These are phyloP conservation scores for Fagopyrum esculentum DNA, from an alignment of 148 eudicot genomes.

Conservation along the genomic window DNA sequence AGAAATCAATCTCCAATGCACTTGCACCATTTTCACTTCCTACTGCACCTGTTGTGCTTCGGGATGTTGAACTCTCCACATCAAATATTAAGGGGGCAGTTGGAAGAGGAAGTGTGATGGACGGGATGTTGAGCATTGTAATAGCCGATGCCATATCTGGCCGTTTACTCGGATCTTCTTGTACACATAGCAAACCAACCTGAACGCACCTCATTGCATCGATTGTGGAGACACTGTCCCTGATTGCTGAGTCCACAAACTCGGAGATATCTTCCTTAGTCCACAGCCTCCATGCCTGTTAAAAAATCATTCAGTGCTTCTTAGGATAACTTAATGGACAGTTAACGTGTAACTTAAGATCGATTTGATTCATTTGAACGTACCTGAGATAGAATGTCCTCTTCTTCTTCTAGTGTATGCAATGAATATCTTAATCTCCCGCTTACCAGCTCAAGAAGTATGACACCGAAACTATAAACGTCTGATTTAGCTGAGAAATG, in stretches of 20 bases:
- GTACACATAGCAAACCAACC: slow-evolving; percentile 1
- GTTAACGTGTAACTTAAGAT: neutral
- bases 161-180: slow-evolving; percentile 7
- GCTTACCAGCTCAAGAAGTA: slow-evolving; percentile 3
- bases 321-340: neutral
- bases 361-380: neutral
- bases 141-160: slow-evolving; percentile 2
- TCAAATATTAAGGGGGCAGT: slow-evolving; percentile 8
- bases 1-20: neutral
- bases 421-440: neutral
- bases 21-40: neutral
- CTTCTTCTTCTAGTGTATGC: slow-evolving; percentile 3
- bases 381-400: neutral
- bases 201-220: slow-evolving; percentile 9
- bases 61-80: neutral
- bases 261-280: neutral
- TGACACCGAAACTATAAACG: slow-evolving; percentile 14
- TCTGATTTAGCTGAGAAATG: slow-evolving; percentile 9
- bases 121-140: slow-evolving; percentile 9
- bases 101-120: neutral
- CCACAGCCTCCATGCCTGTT: slow-evolving; percentile 12
- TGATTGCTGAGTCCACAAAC: neutral
- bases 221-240: neutral
- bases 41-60: neutral
- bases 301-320: neutral